Evolutionary conservation across 1,284 basidiomycete genomes (phyloP), one percentile per base, ranked within the genome.

Genomic region (Coriolopsis trogii): DNA sequence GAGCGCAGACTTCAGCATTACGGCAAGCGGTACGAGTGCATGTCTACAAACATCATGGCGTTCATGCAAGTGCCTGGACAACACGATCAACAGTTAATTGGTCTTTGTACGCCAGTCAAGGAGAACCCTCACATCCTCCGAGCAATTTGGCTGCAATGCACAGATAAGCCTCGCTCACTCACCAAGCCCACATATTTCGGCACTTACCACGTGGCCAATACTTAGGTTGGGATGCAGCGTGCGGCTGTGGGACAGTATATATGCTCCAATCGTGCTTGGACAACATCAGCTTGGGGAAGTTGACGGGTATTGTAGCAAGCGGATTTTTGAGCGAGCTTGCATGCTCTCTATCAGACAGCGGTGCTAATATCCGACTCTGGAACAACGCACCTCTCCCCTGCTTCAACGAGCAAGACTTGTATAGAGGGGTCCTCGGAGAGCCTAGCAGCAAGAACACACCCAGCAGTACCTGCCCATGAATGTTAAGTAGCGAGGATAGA

Each of bases 191-290:
- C n/a, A n/a, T n/a, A n/a, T n/a, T n/a, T n/a, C n/a, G n/a, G n/a
- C n/a, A n/a, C n/a, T n/a, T n/a, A n/a, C n/a, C 85, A 68, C 85
- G 70, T 0, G 85, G 85, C 82, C 84, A 88, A 51, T 75, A 84
- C 31, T 73, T 72, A 38, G 66, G 68, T 56, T 72, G 70, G 18
- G 73, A 71, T 33, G 67, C 70, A 0, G 81, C 82, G 59, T 74
- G 66, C 2, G 56, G 51, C 59, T 87, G 86, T 0, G 81, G 77
- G 25, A 78, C 78, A 0, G 87, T 88, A 51, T 70, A 71, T 13
- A 87, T 53, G 15, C 72, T 63, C 59, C 80, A 85, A 26, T 80
- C 79, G 63, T 79, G 73, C 13, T 69, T 60, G 5, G 66, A 56
- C 41, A 70, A 66, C 58, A 80, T 80, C 24, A 85, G 63, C 16